These are phyloP conservation scores for Liriodendron chinense DNA, from an alignment of 164 flowering plant genomes.

Conservation along the genomic window DNA sequence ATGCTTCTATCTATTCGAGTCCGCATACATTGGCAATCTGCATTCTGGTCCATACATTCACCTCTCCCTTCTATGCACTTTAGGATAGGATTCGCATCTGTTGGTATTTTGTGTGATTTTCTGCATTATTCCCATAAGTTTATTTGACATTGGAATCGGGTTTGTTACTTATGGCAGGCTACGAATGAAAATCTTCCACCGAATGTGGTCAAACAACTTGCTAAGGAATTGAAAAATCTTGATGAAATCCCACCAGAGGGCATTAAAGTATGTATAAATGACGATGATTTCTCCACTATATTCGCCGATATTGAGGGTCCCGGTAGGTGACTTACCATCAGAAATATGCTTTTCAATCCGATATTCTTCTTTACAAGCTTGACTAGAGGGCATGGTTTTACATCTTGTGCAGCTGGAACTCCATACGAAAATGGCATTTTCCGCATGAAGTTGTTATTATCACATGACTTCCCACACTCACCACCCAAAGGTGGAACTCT, in stretches of 20 bases:
- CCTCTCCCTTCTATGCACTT: background rate
- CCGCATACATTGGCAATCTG: background rate
- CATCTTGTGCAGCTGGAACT: conserved; percentile 78
- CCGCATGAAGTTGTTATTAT: conserved; percentile 84
- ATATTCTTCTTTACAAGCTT: background rate
- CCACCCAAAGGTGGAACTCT: conserved; percentile 85
- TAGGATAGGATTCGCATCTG: background rate
- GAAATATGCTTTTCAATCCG: background rate
- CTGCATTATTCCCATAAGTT: background rate
- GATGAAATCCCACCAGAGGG: conserved; percentile 98
- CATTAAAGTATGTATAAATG: conserved; percentile 81
- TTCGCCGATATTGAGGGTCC: conserved; percentile 98
- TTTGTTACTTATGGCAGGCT: conserved; percentile 43
- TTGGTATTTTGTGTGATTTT: background rate
- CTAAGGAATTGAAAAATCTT: conserved; percentile 91
- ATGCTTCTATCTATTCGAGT: background rate
- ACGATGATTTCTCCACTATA: conserved; percentile 88
- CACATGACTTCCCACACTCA: conserved; percentile 86
- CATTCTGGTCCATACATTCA: background rate
- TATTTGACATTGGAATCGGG: background rate
- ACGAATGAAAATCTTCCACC: conserved; percentile 98
- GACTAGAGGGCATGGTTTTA: background rate
- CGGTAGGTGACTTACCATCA: conserved; percentile 36
- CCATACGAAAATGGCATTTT: conserved; percentile 94
- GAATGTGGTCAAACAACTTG: conserved; percentile 89